Conservation (phyloP, 352 stramenopile species). For the Hyaloperonospora arabidopsidis region DNA sequence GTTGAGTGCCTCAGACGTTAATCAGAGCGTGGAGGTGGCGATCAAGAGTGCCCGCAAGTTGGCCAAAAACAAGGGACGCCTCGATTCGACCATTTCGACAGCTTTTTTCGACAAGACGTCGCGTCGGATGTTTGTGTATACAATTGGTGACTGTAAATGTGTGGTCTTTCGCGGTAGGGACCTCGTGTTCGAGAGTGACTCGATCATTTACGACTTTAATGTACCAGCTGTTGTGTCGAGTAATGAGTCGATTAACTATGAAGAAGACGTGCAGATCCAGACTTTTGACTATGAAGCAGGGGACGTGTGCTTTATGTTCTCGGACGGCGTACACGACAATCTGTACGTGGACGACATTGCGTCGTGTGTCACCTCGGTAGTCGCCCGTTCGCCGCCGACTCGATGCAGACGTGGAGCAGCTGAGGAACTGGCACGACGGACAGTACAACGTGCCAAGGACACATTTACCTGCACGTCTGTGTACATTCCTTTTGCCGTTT, state of each 20-base stretch:
- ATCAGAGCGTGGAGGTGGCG: conserved; percentile 53
- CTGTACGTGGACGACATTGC: conserved; percentile 80
- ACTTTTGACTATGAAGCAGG: conserved; percentile 59
- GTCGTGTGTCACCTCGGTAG: conserved; percentile 37
- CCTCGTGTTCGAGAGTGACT: conserved; percentile 83
- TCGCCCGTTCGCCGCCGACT: conserved; percentile 6
- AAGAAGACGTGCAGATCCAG: conserved; percentile 62
- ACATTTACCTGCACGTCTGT: conserved; percentile 56
- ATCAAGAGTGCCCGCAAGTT: conserved; percentile 67
- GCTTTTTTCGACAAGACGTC: conserved; percentile 73
- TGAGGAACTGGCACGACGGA: conserved; percentile 72
- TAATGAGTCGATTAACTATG: conserved; percentile 81
- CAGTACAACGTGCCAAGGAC: conserved; percentile 52
- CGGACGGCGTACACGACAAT: conserved; percentile 84
- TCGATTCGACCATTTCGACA: conserved; percentile 78
- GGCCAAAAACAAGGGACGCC: conserved; percentile 66
- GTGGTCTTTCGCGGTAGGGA: conserved; percentile 52
- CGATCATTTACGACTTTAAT: conserved; percentile 88
- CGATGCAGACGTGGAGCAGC: conserved; percentile 34
- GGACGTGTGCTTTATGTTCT: conserved; percentile 80
- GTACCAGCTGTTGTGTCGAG: conserved; percentile 81
- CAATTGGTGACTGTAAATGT: conserved; percentile 85
- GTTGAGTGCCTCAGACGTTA: conserved; percentile 56
- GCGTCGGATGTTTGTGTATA: conserved; percentile 75
- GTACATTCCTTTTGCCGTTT: conserved; percentile 84